Conservation (phyloP, 2,329 filamentous ascomycete species). For the Diplodia sapinea region DNA sequence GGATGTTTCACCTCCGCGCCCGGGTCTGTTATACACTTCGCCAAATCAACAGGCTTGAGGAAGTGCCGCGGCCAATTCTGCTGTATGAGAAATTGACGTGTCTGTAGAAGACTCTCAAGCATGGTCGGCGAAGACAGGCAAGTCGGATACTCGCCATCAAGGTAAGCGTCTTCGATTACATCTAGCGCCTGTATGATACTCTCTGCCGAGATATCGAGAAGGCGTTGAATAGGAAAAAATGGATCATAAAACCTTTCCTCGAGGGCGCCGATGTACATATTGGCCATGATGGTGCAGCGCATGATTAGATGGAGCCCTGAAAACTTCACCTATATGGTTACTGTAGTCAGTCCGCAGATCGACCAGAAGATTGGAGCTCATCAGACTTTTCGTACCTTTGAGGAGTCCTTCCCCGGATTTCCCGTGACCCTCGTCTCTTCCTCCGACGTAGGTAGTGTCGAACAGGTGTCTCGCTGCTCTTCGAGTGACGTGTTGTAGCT, state of each 20-base stretch:
- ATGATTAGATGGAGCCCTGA: background rate
- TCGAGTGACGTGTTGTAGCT: background rate
- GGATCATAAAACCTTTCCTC: slow-evolving; percentile 1
- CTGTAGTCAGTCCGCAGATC: background rate
- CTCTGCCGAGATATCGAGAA: background rate
- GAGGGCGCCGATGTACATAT: slow-evolving; percentile 8
- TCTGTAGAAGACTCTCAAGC: background rate
- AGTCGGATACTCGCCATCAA: background rate
- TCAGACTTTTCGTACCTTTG: background rate
- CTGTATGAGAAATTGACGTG: slow-evolving; percentile 6
- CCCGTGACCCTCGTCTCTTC: background rate
- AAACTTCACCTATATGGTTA: background rate
- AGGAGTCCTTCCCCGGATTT: background rate
- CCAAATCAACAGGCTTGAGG: background rate
- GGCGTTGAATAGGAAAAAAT: slow-evolving; percentile 5
- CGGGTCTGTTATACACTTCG: too few relatives aligned
- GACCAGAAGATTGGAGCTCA: background rate
- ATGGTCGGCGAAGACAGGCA: background rate
- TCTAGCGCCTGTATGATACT: background rate
- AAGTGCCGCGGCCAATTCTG: slow-evolving; percentile 2
- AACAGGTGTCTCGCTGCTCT: background rate
- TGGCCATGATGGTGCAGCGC: slow-evolving; percentile 17
- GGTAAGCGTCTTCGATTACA: background rate
- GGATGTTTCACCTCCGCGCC: background rate
- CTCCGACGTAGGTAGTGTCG: background rate